Percentiles rank a stretch among this genome's conserved stretches.
These are phyloP conservation scores for Chrysochromulina parva DNA, from an alignment of 78 protist genomes.

Conservation along the genomic window DNA sequence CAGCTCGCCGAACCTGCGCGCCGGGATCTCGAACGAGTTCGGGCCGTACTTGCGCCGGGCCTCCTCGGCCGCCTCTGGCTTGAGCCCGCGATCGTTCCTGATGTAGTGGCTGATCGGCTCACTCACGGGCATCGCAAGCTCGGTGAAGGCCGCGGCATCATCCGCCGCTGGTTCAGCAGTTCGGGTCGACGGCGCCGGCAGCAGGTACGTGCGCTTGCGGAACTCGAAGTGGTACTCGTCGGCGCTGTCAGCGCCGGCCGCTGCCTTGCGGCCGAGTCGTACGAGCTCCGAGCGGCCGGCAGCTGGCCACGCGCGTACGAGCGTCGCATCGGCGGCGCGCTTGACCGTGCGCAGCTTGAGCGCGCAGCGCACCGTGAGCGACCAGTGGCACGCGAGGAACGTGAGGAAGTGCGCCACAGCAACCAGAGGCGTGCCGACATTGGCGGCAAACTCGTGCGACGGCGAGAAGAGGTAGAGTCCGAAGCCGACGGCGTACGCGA, in stretches of 20 bases:
- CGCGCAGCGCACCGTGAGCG: background rate
- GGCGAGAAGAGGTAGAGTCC: background rate
- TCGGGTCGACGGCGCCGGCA: background rate
- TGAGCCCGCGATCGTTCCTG: background rate
- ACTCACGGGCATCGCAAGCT: background rate
- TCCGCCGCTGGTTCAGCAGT: background rate
- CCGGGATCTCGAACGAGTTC: slow-evolving; percentile 76
- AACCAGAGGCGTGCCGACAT: background rate
- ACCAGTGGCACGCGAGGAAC: slow-evolving; percentile 9
- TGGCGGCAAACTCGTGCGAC: too few relatives aligned
- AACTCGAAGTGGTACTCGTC: background rate
- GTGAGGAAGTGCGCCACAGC: background rate
- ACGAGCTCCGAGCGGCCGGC: background rate
- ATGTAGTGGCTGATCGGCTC: background rate
- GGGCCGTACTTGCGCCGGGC: background rate
- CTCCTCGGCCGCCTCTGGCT: background rate
- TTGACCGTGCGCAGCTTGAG: background rate
- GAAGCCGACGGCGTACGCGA: background rate
- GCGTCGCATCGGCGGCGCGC: background rate
- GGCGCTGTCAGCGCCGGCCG: background rate
- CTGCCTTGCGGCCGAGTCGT: background rate
- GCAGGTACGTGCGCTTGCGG: slow-evolving; percentile 14
- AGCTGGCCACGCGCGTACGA: background rate
- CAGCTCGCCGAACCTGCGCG: slow-evolving; percentile 85
- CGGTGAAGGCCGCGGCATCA: background rate